Evolutionary conservation across 768 basidiomycete genomes (phyloP), one percentile per base, ranked within the genome.

Genomic region (Kwoniella shandongensis): DNA sequence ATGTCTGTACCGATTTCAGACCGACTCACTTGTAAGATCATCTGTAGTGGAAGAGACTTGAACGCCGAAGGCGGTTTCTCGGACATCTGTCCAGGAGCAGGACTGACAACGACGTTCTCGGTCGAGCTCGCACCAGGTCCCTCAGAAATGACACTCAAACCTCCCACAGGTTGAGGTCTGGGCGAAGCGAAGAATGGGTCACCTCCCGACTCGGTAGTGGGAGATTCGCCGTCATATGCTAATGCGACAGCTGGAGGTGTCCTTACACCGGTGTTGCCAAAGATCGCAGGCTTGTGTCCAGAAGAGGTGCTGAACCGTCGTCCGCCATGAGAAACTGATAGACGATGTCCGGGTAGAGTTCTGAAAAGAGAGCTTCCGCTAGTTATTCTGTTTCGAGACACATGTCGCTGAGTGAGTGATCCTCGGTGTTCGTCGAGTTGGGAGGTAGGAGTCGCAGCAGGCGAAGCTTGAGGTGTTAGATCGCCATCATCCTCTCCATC

Each of bases 201-300:
- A 12, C 50, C 54, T 2, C 54, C 57, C 27, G 40, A 44, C 17
- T 54, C 47, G 3, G 57, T 35, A 32, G 56, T 50, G 42, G 32
- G 64, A 36, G 63, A 65, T 44, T 73, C 68, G 15, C 57, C 63
- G 12, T 72, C 73, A 25, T 69, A 67, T 1, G 59, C 66, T 4
- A 54, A 62, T 45, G 54, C 65, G 52, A 91, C 84, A 18, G 87
- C 87, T 18, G 86, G 79, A 0, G 90, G 91, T 1, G 85, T 84
- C 62, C 83, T 84, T 22, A 93, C 87, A 51, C 91, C 91, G 1
- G 88, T 79, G 69, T 93, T 88, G 1, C 86, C 77, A 72, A 93
- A 93, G 59, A 94, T 92, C 20, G 84, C 82, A 1, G 91, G 89
- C 8, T 85, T 80, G 23, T 79, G 57, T 15, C 69, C 69, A 1